Base-by-base conservation (phyloP, 768 basidiomycete species). In the Leccinellum rugosiceps region DNA sequence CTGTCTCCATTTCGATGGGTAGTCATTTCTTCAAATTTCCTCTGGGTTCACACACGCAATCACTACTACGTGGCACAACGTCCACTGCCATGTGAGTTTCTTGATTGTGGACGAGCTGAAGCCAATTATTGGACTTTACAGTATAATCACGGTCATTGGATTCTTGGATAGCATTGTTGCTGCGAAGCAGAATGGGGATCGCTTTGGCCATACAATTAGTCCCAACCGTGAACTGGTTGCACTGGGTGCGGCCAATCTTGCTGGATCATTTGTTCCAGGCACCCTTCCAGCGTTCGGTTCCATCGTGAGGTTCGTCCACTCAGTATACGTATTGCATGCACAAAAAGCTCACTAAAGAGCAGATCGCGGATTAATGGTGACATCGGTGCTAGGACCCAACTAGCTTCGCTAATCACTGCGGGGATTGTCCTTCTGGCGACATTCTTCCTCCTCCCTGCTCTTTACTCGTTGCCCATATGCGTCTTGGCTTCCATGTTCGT, bases 161-260 rank as follows among this genome's bases (percentile, higher is more conserved):
- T 97, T 95, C 70, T 76, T 99, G 58, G 96, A 99, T 70, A 92
- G 90, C 58, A 94, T 97, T 59, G 93, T 94, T 3, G 91, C 94
- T 0, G 96, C 96, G 3, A 97, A 98, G 66, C 94, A 98, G 70
- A 95, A 90, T 58, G 85, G 85, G 0, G 82, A 85, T 4, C 86
- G 87, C 13, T 98, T 88, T 66, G 90, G 92, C 3, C 88, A 98
- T 69, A 82, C 90, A 0, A 90, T 98, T 61, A 90, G 86, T 61
- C 93, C 94, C 0, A 99, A 98, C 69, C 87, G 97, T 28, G 97
- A 99, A 68, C 80, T 98, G 1, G 95, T 98, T 25, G 97, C 97
- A 1, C 77, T 99, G 17, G 78, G 93, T 45, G 85, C 89, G 11
- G 84, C 86, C 13, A 97, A 97, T 68, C 76, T 96, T 34, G 81